Percentiles rank a stretch among this genome's conserved stretches.
Conservation (phyloP, 2,329 filamentous ascomycete species). For the Diaporthe ilicicola region DNA sequence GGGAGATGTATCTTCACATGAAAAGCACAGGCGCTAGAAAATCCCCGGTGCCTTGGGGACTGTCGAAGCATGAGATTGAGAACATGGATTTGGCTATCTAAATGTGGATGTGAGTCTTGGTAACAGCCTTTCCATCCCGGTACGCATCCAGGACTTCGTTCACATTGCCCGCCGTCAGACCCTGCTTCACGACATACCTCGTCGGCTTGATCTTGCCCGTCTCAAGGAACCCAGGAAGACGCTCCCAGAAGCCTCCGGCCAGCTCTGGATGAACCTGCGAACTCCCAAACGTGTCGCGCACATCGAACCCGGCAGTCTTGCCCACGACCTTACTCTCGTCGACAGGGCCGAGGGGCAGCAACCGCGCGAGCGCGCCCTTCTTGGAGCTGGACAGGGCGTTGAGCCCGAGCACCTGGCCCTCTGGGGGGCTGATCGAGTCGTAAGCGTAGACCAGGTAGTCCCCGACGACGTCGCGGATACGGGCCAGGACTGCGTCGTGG, state of each 20-base stretch:
- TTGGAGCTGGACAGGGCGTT: conserved; percentile 46
- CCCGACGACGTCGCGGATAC: conserved; percentile 47
- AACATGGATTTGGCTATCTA: conserved; percentile 4
- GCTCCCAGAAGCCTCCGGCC: conserved; percentile 43
- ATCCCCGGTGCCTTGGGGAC: background rate
- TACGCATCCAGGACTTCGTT: conserved; percentile 50
- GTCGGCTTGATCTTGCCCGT: conserved; percentile 43
- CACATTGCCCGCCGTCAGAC: conserved; percentile 43
- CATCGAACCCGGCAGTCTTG: conserved; percentile 46
- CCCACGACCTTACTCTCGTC: conserved; percentile 40
- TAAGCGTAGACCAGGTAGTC: conserved; percentile 50
- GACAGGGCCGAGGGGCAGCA: conserved; percentile 37
- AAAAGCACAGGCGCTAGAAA: background rate
- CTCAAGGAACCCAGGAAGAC: conserved; percentile 41
- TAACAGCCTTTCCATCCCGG: conserved; percentile 43
- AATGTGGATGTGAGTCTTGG: conserved; percentile 35
- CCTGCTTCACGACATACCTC: conserved; percentile 43
- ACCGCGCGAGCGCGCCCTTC: conserved; percentile 44
- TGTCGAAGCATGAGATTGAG: background rate
- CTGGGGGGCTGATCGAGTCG: conserved; percentile 43
- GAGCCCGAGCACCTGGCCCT: conserved; percentile 41
- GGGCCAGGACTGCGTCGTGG: conserved; percentile 41
- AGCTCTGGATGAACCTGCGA: conserved; percentile 41
- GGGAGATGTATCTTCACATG: background rate
- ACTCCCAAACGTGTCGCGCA: conserved; percentile 39